Base-by-base conservation (phyloP, 1,284 basidiomycete species). In the Malassezia brasiliensis region DNA sequence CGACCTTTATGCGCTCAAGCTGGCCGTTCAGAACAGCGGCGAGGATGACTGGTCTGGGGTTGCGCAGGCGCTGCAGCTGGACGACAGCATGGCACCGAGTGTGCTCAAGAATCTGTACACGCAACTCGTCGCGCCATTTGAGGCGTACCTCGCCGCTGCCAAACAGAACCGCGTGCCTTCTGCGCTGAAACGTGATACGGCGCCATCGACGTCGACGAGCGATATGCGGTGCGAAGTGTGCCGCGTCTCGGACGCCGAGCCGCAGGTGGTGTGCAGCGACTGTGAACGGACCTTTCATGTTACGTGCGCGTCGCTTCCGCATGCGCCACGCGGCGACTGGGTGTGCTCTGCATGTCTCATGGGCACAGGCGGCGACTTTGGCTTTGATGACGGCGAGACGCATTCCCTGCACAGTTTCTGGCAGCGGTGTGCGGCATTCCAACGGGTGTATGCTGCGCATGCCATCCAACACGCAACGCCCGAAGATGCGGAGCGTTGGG, bases 341-440 rank as follows among this genome's bases (percentile, higher is more conserved):
- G 96, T 85, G 76, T 99, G 94, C 76, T 87, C 88, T 65, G 84
- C 85, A 1, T 99, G 94, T 72, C 79, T 99, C 15, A 83, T 91
- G 41, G 86, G 85, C 28, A 94, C 89, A 0, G 91, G 93, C n/a
- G 88, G 89, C 54, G 94, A 96, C 76, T 99, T 89, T 71, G 94
- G 94, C 39, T 99, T 98, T 69, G 93, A 96, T 67, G 93, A 96
- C 69, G 94, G 94, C 51, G 87, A 96, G 75, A 91, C 96, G 64
- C 93, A 99, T 76, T 85, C 84, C 60, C 80, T 99, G 40, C 82
- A 87, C 39, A 89, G 84, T 66, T 98, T 98, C 77, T 90, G 93
- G 70, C 85, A 85, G 36, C 83, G 93, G 20, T 93, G 96, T 66
- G 79, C 81, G 25, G 86, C 87, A 56, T 99, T 99, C 77, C 63